Evolutionary conservation across 129 eudicot genomes (phyloP).

Genomic region (carrot (Daucus carota)): DH1_v3.0 NC_030382.2:25261001-25261500

Average conservation of each 20-base stretch:
- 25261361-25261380: slow-evolving; percentile 5
- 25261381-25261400: slow-evolving; percentile 14
- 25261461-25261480: not conserved
- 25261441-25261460: not conserved
- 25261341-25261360: slow-evolving; percentile 11
- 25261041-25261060: not conserved
- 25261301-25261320: slow-evolving; percentile 29
- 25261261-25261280: slow-evolving; percentile 64
- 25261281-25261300: slow-evolving; percentile 21
- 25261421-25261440: not conserved
- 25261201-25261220: slow-evolving; percentile 24
- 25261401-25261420: not conserved
- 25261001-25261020: not conserved
- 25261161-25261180: slow-evolving; percentile 55
- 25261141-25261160: slow-evolving; percentile 57
- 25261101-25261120: slow-evolving; percentile 26
- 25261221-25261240: not conserved
- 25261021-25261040: not conserved
- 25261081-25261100: not conserved
- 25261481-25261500: not conserved
- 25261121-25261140: slow-evolving; percentile 69
- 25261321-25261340: slow-evolving; percentile 17
- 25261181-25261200: slow-evolving; percentile 58
- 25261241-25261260: slow-evolving; percentile 26
- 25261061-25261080: not conserved